A percentile compares a stretch with the other conserved stretches of the same genome.
phyloP scores from a whole-genome alignment of 2,329 filamentous ascomycete species.

The Scedosporium minutisporum region DNA sequence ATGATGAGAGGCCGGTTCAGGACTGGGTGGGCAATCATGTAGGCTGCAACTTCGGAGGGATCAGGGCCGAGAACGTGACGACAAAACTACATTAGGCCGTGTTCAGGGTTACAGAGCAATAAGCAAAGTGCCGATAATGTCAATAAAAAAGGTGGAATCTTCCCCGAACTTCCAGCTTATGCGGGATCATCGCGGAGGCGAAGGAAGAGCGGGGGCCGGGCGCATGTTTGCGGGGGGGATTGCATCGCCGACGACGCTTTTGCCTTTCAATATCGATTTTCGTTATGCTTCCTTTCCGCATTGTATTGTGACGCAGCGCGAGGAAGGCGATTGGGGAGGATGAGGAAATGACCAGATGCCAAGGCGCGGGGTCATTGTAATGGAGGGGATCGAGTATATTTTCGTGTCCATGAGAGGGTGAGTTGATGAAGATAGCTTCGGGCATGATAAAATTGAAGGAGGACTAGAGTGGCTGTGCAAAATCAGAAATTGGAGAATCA shows the following conservation, averaged over 20 bases:
- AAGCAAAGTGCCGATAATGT: background rate
- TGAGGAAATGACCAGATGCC: background rate
- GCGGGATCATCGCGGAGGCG: background rate
- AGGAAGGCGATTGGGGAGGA: too few relatives aligned
- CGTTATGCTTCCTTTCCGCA: too few relatives aligned
- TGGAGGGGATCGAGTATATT: background rate
- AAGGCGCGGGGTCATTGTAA: background rate
- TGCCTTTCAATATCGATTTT: too few relatives aligned
- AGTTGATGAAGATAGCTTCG: background rate
- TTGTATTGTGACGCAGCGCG: too few relatives aligned
- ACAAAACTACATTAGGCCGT: background rate
- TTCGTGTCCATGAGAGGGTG: background rate
- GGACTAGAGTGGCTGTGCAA: background rate
- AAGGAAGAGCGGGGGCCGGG: too few relatives aligned
- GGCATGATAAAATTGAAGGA: background rate
- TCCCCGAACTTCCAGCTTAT: background rate
- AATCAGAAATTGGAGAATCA: background rate
- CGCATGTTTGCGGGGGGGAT: too few relatives aligned
- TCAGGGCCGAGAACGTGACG: background rate
- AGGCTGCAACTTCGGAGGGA: background rate
- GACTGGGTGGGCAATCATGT: background rate
- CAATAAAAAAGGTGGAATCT: background rate
- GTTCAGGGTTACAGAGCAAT: background rate
- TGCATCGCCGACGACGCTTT: too few relatives aligned
- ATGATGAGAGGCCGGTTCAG: background rate